Evolutionary conservation across 2,329 filamentous ascomycete species (phyloP).

Genomic region (Mycosphaerella sp.): DNA sequence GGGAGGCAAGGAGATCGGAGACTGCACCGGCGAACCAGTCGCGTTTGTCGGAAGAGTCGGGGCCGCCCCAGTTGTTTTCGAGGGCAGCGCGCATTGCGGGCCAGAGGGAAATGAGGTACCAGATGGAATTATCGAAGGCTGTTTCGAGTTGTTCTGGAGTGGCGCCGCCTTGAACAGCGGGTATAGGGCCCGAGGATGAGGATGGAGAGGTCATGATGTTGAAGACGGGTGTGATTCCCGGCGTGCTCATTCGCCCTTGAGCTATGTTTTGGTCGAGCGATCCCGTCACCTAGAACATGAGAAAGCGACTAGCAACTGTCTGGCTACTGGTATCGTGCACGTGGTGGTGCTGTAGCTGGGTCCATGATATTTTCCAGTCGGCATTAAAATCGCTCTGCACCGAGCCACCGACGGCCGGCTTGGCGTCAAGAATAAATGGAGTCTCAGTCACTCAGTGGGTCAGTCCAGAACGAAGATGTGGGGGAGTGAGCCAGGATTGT

Average conservation of each 20-base stretch:
- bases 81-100: slow-evolving; percentile 81
- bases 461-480: no score
- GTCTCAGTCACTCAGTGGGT: no score
- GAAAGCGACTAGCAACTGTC: neutral
- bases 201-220: slow-evolving; percentile 14
- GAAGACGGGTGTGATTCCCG: neutral
- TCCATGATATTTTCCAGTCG: neutral
- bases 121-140: slow-evolving; percentile 73
- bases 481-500: no score
- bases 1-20: slow-evolving; percentile 64
- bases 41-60: slow-evolving; percentile 76
- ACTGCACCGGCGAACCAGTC: slow-evolving; percentile 93
- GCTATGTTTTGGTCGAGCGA: neutral
- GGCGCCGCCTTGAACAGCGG: slow-evolving; percentile 10
- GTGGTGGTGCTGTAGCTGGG: neutral
- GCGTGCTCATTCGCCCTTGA: neutral
- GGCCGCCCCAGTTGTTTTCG: slow-evolving; percentile 80
- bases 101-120: slow-evolving; percentile 81
- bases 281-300: neutral
- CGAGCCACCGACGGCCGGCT: no score
- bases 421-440: neutral
- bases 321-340: neutral
- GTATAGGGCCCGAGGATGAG: slow-evolving; percentile 7
- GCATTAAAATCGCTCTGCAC: neutral
- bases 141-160: slow-evolving; percentile 28